Evolutionary conservation across 176 grass and related monocot genomes (phyloP).

Genomic region (Phoenix roebelenii): DNA sequence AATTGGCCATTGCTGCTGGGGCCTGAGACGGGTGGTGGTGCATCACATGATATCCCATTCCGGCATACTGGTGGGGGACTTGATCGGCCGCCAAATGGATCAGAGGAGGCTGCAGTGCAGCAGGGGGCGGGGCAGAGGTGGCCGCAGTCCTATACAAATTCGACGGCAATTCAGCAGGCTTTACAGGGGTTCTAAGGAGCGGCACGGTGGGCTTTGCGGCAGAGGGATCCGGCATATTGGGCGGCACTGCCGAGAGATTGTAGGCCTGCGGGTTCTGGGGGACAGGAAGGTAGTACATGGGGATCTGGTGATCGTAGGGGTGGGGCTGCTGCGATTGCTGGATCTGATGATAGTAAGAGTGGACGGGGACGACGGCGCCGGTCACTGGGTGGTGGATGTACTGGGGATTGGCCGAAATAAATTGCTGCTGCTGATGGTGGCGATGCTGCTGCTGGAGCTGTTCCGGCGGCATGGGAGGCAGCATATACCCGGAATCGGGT

Average conservation of each 20-base stretch:
- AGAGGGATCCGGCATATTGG: conserved; percentile 27
- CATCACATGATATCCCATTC: conserved; percentile 75
- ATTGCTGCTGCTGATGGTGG: conserved; percentile 42
- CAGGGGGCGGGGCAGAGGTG: conserved; percentile 7
- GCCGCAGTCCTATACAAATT: conserved; percentile 49
- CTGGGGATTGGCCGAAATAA: conserved; percentile 46
- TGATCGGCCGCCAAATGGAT: conserved; percentile 14
- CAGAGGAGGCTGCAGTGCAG: conserved; percentile 22
- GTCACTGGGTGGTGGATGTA: conserved; percentile 73
- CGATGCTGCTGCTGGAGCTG: conserved; percentile 16
- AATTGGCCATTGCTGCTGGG: conserved; percentile 35
- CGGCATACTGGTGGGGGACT: conserved; percentile 27
- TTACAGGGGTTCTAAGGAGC: conserved; percentile 35
- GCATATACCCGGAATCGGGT: conserved; percentile 29
- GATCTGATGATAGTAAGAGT: conserved; percentile 52
- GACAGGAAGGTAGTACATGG: conserved; percentile 75
- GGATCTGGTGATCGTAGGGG: conserved; percentile 36
- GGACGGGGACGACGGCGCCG: conserved; percentile 57
- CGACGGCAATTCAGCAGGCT: conserved; percentile 44
- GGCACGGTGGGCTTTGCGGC: conserved; percentile 35
- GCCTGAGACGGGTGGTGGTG: conserved; percentile 36
- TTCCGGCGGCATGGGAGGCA: conserved; percentile 30
- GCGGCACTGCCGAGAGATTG: conserved; percentile 27
- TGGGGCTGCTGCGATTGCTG: conserved; percentile 50
- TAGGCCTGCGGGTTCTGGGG: conserved; percentile 38